Base-by-base conservation (phyloP, 768 basidiomycete genomes). In the Leccinum broughii region DNA sequence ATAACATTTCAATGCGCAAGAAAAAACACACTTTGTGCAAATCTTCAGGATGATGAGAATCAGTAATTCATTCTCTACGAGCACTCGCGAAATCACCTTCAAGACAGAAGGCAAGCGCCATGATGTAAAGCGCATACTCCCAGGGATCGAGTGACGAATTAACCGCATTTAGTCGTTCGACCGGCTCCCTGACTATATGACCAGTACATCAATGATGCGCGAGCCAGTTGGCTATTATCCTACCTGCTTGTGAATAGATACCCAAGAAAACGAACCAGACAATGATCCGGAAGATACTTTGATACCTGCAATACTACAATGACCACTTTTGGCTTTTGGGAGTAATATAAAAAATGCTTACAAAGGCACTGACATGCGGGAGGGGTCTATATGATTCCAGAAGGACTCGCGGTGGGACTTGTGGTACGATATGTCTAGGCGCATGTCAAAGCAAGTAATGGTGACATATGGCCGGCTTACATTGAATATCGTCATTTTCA, bases 171-270 rank as follows among this genome's bases (percentile, higher is more conserved):
- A 93, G 69, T 52, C 83, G 83, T 66, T 94, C 86, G 26, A 93
- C 72, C 3, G 93, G 94, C 66, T 92, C 88, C 51, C 81, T 85
- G 15, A 94, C 92, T 90, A 54, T 15, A 1, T 26, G 57, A 46
- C 32, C 6, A 53, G 46, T 35, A 56, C 1, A 56, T 62, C 34
- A 66, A 52, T 22, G 28, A 52, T 54, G 22, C 26, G 7, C 28
- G 1, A 44, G 14, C 49, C 53, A 20, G 5, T 51, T 24, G 8
- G 9, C n/a, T 46, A 9, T 14, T 30, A 14, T 67, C 81, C 58
- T 48, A 90, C 91, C 92, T 52, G 92, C 91, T 77, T 89, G 89
- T 3, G 92, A 93, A 70, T 94, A 95, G 3, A 86, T 83, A 20
- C 82, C 77, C 35, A 96, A 81, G 75, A 93, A 90, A 66, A 89